Conservation (phyloP, 768 basidiomycete species). For the Nidularia pulvinata region DNA sequence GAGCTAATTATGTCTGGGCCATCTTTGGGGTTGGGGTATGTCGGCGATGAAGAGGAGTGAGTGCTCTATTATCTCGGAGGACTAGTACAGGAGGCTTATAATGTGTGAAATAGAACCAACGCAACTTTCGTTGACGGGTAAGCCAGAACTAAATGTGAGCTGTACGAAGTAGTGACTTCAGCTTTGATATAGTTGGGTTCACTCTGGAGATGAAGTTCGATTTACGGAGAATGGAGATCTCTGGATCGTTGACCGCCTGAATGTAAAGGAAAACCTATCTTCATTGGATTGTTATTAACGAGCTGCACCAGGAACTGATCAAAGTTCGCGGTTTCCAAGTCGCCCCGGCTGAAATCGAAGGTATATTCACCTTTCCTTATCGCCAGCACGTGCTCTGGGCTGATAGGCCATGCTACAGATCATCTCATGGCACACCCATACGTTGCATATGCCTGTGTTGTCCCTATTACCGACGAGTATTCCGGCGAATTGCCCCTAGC, state of each 20-base stretch:
- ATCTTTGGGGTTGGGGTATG: constrained; percentile 31
- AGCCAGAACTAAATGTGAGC: too few relatives aligned
- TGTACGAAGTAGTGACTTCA: too few relatives aligned
- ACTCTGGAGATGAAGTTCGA: constrained; percentile 52
- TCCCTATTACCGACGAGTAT: constrained; percentile 51
- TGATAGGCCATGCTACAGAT: too few relatives aligned
- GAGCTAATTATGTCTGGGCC: constrained; percentile 38
- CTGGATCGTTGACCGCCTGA: constrained; percentile 52
- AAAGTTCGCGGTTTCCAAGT: constrained; percentile 59
- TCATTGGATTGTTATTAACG: neutral
- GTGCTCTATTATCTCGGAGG: constrained; percentile 20
- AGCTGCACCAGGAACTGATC: constrained; percentile 44
- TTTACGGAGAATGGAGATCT: constrained; percentile 44
- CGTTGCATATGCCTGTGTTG: constrained; percentile 51
- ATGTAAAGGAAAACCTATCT: constrained; percentile 21
- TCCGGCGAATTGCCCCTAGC: constrained; percentile 62
- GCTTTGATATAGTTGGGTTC: too few relatives aligned
- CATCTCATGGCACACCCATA: constrained; percentile 36
- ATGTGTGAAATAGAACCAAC: constrained; percentile 35
- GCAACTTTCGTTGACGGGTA: constrained; percentile 56
- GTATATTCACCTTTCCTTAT: too few relatives aligned
- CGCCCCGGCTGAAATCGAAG: constrained; percentile 49
- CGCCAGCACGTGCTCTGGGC: too few relatives aligned
- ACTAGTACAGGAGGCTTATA: constrained; percentile 5
- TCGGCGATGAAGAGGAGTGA: constrained; percentile 45